Percentiles rank a stretch among this genome's conserved stretches.
Conservation (phyloP, 2,329 filamentous ascomycete genomes). For the Curvularia hawaiiensis region DNA sequence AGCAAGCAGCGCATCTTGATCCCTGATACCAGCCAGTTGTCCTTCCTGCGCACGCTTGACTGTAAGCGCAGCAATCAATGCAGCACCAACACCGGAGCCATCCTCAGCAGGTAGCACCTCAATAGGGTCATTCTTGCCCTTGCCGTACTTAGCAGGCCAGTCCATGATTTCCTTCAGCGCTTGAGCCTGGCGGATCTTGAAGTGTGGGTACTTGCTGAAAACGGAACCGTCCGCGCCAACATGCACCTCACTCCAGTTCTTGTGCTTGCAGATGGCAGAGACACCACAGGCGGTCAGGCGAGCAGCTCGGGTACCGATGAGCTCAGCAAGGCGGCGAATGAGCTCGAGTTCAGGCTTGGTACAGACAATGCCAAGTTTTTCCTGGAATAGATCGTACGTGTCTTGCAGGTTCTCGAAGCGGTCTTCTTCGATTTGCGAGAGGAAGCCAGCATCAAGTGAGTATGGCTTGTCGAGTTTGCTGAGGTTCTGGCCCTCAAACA, state of each 20-base stretch:
- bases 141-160: constrained; percentile 78
- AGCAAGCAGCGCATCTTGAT: constrained; percentile 53
- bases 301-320: constrained; percentile 93
- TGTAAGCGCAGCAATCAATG: constrained; percentile 81
- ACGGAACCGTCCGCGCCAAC: constrained; percentile 97
- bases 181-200: constrained; percentile 88
- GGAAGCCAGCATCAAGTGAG: constrained; percentile 88
- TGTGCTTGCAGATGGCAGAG: constrained; percentile 96
- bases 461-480: constrained; percentile 83
- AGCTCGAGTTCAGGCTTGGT: constrained; percentile 85
- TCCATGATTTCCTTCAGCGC: constrained; percentile 95
- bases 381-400: constrained; percentile 80
- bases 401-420: constrained; percentile 95
- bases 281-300: constrained; percentile 94
- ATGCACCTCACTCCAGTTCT: constrained; percentile 84
- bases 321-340: constrained; percentile 83
- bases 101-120: constrained; percentile 91
- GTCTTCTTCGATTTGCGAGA: constrained; percentile 92
- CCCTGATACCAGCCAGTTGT: constrained; percentile 62
- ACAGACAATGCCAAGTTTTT: constrained; percentile 72
- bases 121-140: constrained; percentile 72
- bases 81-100: constrained; percentile 94
- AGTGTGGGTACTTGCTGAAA: constrained; percentile 99
- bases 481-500: constrained; percentile 87
- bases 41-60: constrained; percentile 66